Conservation (phyloP, 2,329 filamentous ascomycete species). For the Keithomyces neogunnii region DNA sequence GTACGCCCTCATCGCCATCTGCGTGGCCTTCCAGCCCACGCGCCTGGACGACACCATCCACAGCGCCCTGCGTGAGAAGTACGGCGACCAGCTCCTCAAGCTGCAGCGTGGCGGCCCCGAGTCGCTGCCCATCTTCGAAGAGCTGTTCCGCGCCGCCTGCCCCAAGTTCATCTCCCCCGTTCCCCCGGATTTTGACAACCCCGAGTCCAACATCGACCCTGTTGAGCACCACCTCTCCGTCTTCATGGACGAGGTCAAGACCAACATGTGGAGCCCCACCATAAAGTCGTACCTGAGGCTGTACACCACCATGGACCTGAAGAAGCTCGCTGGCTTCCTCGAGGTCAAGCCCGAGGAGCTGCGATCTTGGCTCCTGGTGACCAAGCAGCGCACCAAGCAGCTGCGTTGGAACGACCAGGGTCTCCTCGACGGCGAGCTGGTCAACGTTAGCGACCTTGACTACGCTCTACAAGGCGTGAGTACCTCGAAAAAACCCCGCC, state of each 20-base stretch:
- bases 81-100: conserved; percentile 94
- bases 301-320: conserved; percentile 98
- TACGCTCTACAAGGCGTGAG: conserved; percentile 91
- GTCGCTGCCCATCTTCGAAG: conserved; percentile 92
- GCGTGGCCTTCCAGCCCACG: conserved; percentile 94
- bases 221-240: conserved; percentile 94
- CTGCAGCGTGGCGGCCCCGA: conserved; percentile 95
- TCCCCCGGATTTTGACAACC: conserved; percentile 95
- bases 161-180: conserved; percentile 99
- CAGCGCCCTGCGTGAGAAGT: conserved; percentile 96
- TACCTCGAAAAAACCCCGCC: conserved; percentile 15
- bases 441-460: conserved; percentile 91
- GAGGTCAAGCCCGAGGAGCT: conserved; percentile 96
- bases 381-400: conserved; percentile 98
- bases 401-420: conserved; percentile 85
- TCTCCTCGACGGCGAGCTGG: conserved; percentile 82
- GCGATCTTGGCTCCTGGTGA: conserved; percentile 86
- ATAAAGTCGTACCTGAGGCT: conserved; percentile 98
- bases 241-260: conserved; percentile 99
- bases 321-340: conserved; percentile 95
- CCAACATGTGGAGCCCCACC: conserved; percentile 95
- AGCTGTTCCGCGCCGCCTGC: conserved; percentile 95
- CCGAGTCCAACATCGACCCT: conserved; percentile 90
- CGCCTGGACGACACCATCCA: conserved; percentile 98
- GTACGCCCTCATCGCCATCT: conserved; percentile 98